These are phyloP conservation scores for Podospora bellae-mahoneyi DNA, from an alignment of 495 filamentous ascomycete species.

Conservation along the genomic window DNA sequence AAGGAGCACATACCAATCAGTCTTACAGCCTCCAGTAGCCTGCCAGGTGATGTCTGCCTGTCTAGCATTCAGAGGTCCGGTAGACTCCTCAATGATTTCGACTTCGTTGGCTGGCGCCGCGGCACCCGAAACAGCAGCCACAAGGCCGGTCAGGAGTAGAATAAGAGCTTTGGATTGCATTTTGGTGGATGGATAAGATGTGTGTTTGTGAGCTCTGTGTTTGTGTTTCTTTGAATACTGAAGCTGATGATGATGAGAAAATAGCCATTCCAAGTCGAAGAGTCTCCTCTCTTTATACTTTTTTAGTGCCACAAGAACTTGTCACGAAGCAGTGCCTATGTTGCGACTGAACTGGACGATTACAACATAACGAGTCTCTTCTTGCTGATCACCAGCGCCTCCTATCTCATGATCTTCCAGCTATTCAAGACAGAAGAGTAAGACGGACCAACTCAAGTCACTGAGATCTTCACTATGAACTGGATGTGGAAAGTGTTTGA, in stretches of 20 bases:
- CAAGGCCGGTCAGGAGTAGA: neutral
- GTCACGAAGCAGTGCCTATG: neutral
- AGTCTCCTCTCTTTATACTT: neutral
- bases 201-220: neutral
- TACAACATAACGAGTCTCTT: neutral
- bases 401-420: neutral
- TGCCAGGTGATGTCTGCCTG: constrained; percentile 5
- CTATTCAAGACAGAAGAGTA: neutral
- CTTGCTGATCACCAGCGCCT: neutral
- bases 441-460: neutral
- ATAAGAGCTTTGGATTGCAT: constrained; percentile 1
- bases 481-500: neutral
- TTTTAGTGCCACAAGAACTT: neutral
- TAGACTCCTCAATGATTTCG: neutral
- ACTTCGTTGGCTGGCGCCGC: neutral
- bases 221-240: neutral
- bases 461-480: neutral
- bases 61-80: constrained; percentile 2
- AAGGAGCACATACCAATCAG: neutral
- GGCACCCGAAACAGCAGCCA: neutral
- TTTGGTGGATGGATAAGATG: neutral
- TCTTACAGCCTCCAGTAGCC: constrained; percentile 2
- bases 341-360: neutral
- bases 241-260: neutral
- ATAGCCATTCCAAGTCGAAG: neutral